Evolutionary conservation across 768 basidiomycete genomes (phyloP), one percentile per base, ranked within the genome.

Genomic region (Phylloporus sp.): DNA sequence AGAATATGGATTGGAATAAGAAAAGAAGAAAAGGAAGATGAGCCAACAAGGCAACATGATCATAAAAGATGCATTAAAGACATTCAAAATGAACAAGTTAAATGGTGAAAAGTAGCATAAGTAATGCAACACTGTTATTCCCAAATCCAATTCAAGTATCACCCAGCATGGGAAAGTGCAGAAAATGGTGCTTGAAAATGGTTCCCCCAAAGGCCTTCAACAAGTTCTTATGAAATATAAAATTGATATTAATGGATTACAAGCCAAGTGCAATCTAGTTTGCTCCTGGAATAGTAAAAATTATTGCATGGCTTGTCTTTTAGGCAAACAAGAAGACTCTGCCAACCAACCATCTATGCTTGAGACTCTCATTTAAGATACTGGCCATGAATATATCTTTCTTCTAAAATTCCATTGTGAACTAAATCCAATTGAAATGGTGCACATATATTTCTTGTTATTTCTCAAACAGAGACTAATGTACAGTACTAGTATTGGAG

Each of bases 341-440:
- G 1, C 1, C 3, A 48, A 59, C 31, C 58, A 63, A 23, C 0
- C 20, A 13, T 62, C 59, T 20, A 55, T 62, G 54, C 50, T 68
- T 7, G 50, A 64, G 42, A 42, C 9, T 0, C 10, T 50, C 3
- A 60, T 62, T 36, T 52, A 43, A 17, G 45, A 46, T 3, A 38
- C 54, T 4, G 65, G 67, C 0, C 62, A 68, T 49, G 7, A 43
- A n/a, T 63, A 61, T 21, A 48, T 68, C 8, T 69, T 71, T 40
- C 44, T 64, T 0, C 67, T 61, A 1, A 71, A 71, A 52, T 71
- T 67, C 33, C 64, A 71, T 24, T 69, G 68, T 46, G 63, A 71
- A 46, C 52, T 70, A 0, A 71, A 71, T 42, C 61, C 62, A n/a
- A 54, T 70, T n/a, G 42, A 49, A 22, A 49, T 49, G 42, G n/a